phyloP scores from a whole-genome alignment of 805 yeast genomes.

The Yamadazyma tumulicola region DNA sequence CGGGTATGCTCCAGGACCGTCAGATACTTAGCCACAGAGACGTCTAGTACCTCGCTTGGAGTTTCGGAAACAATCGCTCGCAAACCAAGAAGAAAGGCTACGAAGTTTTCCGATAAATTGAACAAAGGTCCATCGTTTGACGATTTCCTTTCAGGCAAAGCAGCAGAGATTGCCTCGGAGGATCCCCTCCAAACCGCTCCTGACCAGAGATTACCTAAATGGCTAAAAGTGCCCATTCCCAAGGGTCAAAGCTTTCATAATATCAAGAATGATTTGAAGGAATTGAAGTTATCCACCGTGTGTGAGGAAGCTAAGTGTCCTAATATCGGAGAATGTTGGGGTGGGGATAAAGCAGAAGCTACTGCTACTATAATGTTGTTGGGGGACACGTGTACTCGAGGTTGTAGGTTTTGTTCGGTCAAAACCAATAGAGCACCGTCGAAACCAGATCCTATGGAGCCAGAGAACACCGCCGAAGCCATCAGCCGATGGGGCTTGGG shows the following conservation, averaged over 20 bases:
- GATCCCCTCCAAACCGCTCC: slow-evolving; percentile 81
- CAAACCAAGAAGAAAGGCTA: slow-evolving; percentile 31
- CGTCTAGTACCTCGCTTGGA: slow-evolving; percentile 1
- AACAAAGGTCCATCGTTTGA: slow-evolving; percentile 90
- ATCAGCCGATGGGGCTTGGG: slow-evolving; percentile 98
- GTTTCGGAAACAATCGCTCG: neutral
- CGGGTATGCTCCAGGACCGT: neutral
- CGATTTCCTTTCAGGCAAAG: slow-evolving; percentile 82
- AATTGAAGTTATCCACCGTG: slow-evolving; percentile 86
- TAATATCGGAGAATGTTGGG: slow-evolving; percentile 99
- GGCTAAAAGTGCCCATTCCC: slow-evolving; percentile 97
- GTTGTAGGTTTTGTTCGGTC: slow-evolving; percentile 97
- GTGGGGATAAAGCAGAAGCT: slow-evolving; percentile 90
- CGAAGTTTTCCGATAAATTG: slow-evolving; percentile 64
- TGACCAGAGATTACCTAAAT: slow-evolving; percentile 73
- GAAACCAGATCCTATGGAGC: slow-evolving; percentile 92
- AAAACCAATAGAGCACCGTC: slow-evolving; percentile 87
- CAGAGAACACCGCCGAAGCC: slow-evolving; percentile 97
- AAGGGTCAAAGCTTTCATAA: slow-evolving; percentile 82
- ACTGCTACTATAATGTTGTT: slow-evolving; percentile 96
- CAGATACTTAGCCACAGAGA: slow-evolving; percentile 18
- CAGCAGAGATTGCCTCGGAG: slow-evolving; percentile 50
- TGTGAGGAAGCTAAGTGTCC: slow-evolving; percentile 99
- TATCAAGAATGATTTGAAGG: slow-evolving; percentile 81
- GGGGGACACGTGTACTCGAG: slow-evolving; percentile 99